Evolutionary conservation across 495 filamentous ascomycete genomes (phyloP).

Genomic region (Penicillium steckii): DNA sequence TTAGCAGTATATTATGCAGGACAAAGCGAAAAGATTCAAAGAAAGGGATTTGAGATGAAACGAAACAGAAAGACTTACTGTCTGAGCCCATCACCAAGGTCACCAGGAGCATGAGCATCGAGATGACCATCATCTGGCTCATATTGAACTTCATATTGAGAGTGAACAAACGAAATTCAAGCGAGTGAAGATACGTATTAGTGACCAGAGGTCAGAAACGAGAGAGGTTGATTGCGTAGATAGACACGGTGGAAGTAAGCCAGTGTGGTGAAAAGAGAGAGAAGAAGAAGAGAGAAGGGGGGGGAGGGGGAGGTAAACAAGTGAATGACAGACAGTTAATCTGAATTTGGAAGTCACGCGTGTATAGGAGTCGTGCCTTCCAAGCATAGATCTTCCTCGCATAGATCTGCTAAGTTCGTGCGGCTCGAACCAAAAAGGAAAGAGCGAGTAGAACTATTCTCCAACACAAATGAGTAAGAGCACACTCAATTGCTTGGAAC

Average conservation of each 20-base stretch:
- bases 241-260: not conserved
- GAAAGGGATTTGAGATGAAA: not conserved
- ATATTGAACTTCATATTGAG: not conserved
- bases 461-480: too few species aligned
- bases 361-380: not conserved
- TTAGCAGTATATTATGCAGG: too few species aligned
- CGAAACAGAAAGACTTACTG: not conserved
- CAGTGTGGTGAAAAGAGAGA: slow-evolving; percentile 1
- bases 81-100: not conserved
- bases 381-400: too few species aligned
- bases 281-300: not conserved
- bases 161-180: not conserved
- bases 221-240: not conserved
- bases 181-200: not conserved
- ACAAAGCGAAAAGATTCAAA: not conserved
- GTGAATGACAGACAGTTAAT: not conserved
- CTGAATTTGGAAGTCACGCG: not conserved
- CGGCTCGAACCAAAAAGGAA: too few species aligned
- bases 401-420: too few species aligned
- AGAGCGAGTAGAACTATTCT: too few species aligned
- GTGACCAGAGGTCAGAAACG: not conserved
- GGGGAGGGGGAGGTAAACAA: slow-evolving; percentile 2
- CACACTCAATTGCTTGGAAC: too few species aligned
- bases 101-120: not conserved
- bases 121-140: not conserved